phyloP scores from a whole-genome alignment of 371 early-diverging fungal species.

The Nosema muscidifuracis region DNA sequence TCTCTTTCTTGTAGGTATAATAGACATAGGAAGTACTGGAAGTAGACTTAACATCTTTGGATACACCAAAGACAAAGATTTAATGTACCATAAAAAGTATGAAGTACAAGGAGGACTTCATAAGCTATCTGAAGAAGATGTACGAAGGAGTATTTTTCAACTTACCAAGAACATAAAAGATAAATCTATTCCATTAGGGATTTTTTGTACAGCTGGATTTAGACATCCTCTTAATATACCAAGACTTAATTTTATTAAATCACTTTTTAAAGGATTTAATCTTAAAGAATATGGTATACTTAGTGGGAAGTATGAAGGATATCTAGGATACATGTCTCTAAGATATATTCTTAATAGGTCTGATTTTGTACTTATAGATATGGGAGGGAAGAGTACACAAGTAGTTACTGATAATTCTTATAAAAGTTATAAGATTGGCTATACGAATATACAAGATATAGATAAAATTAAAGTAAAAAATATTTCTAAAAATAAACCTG shows the following conservation, averaged over 20 bases:
- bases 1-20: slow-evolving; percentile 8
- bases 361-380: slow-evolving; percentile 51
- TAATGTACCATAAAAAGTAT: not conserved
- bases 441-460: not conserved
- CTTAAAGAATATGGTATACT: slow-evolving; percentile 50
- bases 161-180: not conserved
- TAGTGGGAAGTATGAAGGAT: slow-evolving; percentile 54
- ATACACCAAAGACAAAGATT: slow-evolving; percentile 38
- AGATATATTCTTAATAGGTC: slow-evolving; percentile 1
- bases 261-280: slow-evolving; percentile 33
- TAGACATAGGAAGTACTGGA: slow-evolving; percentile 61
- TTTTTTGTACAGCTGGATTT: slow-evolving; percentile 60
- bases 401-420: slow-evolving; percentile 10
- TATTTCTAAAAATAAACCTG: not conserved
- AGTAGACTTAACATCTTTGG: slow-evolving; percentile 59
- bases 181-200: slow-evolving; percentile 48
- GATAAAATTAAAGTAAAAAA: not conserved
- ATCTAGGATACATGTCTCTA: slow-evolving; percentile 15
- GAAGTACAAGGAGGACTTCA: slow-evolving; percentile 1
- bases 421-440: not conserved
- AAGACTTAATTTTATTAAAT: slow-evolving; percentile 27
- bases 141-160: not conserved
- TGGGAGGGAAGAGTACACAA: slow-evolving; percentile 61
- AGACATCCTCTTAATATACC: slow-evolving; percentile 30
- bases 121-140: not conserved